Evolutionary conservation across 1,284 basidiomycete species (phyloP).

Genomic region (Boletellus dicymbophilus): DNA sequence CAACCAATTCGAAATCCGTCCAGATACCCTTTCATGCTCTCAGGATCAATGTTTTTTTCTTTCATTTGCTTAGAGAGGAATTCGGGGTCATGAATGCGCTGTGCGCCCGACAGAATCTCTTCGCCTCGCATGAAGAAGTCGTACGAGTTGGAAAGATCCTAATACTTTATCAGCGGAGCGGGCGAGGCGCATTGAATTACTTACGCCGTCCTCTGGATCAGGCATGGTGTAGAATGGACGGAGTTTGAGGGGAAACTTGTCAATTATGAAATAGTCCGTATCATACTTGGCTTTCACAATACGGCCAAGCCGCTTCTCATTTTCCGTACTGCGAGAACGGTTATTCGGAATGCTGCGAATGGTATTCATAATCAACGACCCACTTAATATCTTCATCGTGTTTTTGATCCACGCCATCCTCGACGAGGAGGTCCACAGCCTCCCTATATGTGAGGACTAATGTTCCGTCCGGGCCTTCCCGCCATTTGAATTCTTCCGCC

Average conservation of each 20-base stretch:
- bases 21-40: constrained; percentile 87
- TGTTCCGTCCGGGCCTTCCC: constrained; percentile 63
- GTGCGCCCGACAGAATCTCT: constrained; percentile 97
- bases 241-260: constrained; percentile 93
- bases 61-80: constrained; percentile 87
- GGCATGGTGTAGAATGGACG: constrained; percentile 99
- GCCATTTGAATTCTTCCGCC: constrained; percentile 88
- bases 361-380: constrained; percentile 25
- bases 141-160: constrained; percentile 96
- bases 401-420: constrained; percentile 77
- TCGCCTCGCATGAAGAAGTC: constrained; percentile 99
- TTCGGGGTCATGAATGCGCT: constrained; percentile 92
- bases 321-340: constrained; percentile 68
- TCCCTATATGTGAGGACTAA: constrained; percentile 84
- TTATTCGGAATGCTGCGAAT: constrained; percentile 11
- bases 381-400: constrained; percentile 88
- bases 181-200: constrained; percentile 26
- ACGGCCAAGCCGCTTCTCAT: constrained; percentile 90
- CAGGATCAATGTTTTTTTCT: constrained; percentile 80
- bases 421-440: constrained; percentile 84
- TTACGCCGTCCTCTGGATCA: constrained; percentile 83
- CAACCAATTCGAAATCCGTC: constrained; percentile 96
- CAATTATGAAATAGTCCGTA: constrained; percentile 97
- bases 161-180: constrained; percentile 9
- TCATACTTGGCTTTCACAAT: constrained; percentile 92